These are phyloP conservation scores for Globisporangium yorkense DNA, from an alignment of 352 stramenopile genomes.

Conservation along the genomic window DNA sequence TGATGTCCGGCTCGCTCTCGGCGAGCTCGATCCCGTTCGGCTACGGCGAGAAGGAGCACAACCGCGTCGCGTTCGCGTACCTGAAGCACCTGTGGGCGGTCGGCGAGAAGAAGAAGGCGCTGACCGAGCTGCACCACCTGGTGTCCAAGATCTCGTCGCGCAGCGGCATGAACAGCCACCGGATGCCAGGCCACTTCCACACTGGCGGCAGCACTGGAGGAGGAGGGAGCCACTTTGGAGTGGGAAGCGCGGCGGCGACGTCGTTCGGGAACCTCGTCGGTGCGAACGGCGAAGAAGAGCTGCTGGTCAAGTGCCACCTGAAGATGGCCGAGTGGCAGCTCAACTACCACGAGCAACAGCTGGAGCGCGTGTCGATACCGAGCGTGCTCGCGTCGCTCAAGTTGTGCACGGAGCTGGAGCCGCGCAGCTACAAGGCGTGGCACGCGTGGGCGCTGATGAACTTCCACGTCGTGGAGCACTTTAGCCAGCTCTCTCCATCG, in stretches of 20 bases:
- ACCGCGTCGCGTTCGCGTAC: conserved; percentile 92
- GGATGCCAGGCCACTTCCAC: conserved; percentile 1
- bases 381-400: conserved; percentile 62
- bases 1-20: conserved; percentile 39
- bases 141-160: conserved; percentile 70
- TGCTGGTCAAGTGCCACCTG: conserved; percentile 80
- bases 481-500: conserved; percentile 38
- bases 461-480: conserved; percentile 93
- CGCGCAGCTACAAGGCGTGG: conserved; percentile 88
- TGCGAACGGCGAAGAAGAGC: conserved; percentile 41
- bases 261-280: conserved; percentile 12
- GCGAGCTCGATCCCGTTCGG: conserved; percentile 45
- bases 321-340: conserved; percentile 85
- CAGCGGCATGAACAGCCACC: conserved; percentile 9
- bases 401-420: conserved; percentile 65
- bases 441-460: conserved; percentile 97
- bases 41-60: conserved; percentile 87
- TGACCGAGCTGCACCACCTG: conserved; percentile 81
- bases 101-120: conserved; percentile 83
- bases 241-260: conserved; percentile 7
- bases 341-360: conserved; percentile 72
- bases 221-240: neutral
- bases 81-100: conserved; percentile 94
- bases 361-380: conserved; percentile 70
- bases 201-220: neutral